phyloP scores from a whole-genome alignment of 805 yeast species.

The Kazachstania africana region DNA sequence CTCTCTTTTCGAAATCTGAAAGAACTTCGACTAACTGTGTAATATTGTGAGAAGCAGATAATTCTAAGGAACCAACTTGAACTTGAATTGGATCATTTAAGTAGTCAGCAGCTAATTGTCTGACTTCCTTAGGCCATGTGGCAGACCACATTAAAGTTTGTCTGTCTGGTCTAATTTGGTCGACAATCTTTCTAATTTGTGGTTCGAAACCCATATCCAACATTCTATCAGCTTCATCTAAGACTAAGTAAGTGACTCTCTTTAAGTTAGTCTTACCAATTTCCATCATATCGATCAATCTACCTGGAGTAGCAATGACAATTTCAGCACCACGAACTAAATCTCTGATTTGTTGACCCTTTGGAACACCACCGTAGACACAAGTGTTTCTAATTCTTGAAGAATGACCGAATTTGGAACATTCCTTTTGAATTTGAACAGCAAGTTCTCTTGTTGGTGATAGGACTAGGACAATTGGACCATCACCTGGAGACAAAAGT shows the following conservation, averaged over 20 bases:
- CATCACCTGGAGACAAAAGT: slow-evolving; percentile 83
- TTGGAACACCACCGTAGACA: slow-evolving; percentile 99
- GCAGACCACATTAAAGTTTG: slow-evolving; percentile 99
- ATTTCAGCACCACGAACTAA: slow-evolving; percentile 92
- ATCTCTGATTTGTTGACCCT: slow-evolving; percentile 95
- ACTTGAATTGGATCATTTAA: slow-evolving; percentile 91
- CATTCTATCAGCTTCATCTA: slow-evolving; percentile 99
- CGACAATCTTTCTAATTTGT: slow-evolving; percentile 95
- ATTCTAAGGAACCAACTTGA: slow-evolving; percentile 88
- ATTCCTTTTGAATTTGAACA: slow-evolving; percentile 92
- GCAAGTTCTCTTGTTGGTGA: slow-evolving; percentile 99
- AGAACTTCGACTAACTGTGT: slow-evolving; percentile 88
- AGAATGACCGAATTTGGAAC: slow-evolving; percentile 84
- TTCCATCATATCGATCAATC: slow-evolving; percentile 96
- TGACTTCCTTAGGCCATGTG: slow-evolving; percentile 99
- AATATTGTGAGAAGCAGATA: slow-evolving; percentile 93
- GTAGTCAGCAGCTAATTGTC: slow-evolving; percentile 84
- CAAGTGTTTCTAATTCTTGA: slow-evolving; percentile 94
- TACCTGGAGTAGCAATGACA: slow-evolving; percentile 96
- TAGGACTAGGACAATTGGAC: slow-evolving; percentile 88
- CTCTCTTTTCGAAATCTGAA: slow-evolving; percentile 88
- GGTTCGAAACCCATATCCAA: slow-evolving; percentile 99
- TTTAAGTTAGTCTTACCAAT: slow-evolving; percentile 86
- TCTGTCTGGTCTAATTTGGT: slow-evolving; percentile 98
- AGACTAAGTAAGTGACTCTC: slow-evolving; percentile 92